phyloP scores from a whole-genome alignment of 192 early-diverging fungal species.

The Coemansia sp. region DNA sequence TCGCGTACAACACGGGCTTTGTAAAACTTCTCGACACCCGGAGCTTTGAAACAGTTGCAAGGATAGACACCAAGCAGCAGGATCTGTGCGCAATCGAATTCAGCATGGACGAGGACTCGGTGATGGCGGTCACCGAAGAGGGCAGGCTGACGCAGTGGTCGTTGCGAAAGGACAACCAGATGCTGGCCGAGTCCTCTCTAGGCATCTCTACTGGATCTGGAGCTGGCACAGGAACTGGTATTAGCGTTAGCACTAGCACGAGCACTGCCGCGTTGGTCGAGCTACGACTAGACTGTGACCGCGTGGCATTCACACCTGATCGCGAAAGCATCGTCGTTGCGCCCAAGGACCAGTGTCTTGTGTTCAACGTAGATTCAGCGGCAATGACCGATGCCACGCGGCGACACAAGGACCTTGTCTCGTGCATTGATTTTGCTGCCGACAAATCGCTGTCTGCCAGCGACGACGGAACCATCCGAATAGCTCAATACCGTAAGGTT shows the following conservation, averaged over 20 bases:
- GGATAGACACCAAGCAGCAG: conserved; percentile 32
- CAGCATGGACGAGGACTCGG: conserved; percentile 44
- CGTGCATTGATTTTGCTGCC: conserved; percentile 46
- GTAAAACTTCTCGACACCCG: conserved; percentile 42
- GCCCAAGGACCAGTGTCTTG: conserved; percentile 42
- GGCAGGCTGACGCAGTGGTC: conserved; percentile 55
- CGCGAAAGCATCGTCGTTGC: conserved; percentile 44
- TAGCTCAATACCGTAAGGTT: conserved; percentile 49
- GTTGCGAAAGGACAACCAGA: conserved; percentile 31
- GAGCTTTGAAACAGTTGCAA: conserved; percentile 39
- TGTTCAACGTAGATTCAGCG: conserved; percentile 54
- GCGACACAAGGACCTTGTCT: conserved; percentile 51
- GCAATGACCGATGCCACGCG: conserved; percentile 44
- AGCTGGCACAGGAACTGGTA: too few relatives aligned
- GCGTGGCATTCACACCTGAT: conserved; percentile 50
- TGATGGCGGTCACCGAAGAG: conserved; percentile 39
- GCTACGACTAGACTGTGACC: conserved; percentile 38
- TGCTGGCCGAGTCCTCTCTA: conserved; percentile 46
- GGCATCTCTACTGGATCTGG: conserved; percentile 14
- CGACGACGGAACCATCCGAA: conserved; percentile 53
- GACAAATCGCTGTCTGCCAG: conserved; percentile 48
- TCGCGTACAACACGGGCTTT: conserved; percentile 39
- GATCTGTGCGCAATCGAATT: conserved; percentile 39
- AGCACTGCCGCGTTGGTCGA: conserved; percentile 12
- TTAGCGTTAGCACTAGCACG: neutral